These are phyloP conservation scores for Acephala macrosclerotiorum DNA, from an alignment of 2,329 filamentous ascomycete species.

Conservation along the genomic window DNA sequence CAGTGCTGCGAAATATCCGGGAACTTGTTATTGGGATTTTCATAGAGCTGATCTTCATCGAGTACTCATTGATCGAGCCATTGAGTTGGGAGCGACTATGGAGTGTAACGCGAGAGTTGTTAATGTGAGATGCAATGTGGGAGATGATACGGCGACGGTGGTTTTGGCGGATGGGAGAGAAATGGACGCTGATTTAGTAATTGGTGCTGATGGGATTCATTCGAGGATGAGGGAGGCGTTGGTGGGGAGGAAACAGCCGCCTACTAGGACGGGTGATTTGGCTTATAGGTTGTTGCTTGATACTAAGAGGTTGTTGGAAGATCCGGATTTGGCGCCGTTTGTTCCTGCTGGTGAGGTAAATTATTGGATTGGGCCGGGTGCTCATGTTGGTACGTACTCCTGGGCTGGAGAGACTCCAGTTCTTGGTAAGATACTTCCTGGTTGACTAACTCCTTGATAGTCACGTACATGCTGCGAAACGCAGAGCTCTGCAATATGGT, in stretches of 20 bases:
- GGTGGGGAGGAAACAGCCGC: slow-evolving; percentile 3
- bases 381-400: slow-evolving; percentile 6
- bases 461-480: slow-evolving; percentile 6
- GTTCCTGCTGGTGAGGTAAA: background rate
- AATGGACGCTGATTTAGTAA: background rate
- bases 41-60: slow-evolving; percentile 3
- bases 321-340: slow-evolving; percentile 1
- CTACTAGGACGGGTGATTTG: background rate
- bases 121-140: background rate
- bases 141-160: background rate
- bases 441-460: background rate
- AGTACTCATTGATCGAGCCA: slow-evolving; percentile 4
- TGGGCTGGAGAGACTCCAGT: background rate
- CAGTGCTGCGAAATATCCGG: slow-evolving; percentile 5
- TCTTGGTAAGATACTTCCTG: background rate
- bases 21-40: slow-evolving; percentile 6
- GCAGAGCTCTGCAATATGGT: background rate
- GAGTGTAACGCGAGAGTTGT: background rate
- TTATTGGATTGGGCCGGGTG: slow-evolving; percentile 5
- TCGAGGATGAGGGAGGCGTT: slow-evolving; percentile 2
- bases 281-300: slow-evolving; percentile 1
- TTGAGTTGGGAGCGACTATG: slow-evolving; percentile 1
- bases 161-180: background rate
- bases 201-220: slow-evolving; percentile 9
- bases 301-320: background rate